Base-by-base conservation (phyloP, 164 flowering plant species). In the Chimonanthus praecox region DNA sequence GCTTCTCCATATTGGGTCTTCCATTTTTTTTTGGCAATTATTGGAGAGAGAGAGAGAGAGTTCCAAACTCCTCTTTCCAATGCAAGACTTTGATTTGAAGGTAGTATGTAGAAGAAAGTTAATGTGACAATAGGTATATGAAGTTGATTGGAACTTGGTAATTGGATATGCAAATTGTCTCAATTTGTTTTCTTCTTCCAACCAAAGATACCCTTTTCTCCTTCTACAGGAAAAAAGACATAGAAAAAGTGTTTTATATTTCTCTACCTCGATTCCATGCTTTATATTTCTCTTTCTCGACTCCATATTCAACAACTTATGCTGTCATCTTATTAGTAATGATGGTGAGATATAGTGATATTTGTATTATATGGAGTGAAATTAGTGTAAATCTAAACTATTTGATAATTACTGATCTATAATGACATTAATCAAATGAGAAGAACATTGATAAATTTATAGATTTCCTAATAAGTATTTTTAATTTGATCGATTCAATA, bases 141-240 rank as follows among this genome's bases (percentile, higher is more conserved):
- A 10, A 66, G 45, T 66, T 66, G 15, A 66, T 45, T 66, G 48
- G 48, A 66, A 45, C 47, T 9, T 11, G 68, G 15, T 8, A 45
- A 13, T 15, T 66, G 45, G 11, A 66, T 7, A 45, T 13, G 10
- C 47, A 66, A 66, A 68, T 68, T 47, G 70, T 47, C 54, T 8
- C 47, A 47, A 47, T 33, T n/a, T 48, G 4, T 33, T 4, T 72
- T 69, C 75, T 50, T 48, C 69, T 69, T 72, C 61, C 75, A 49
- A 16, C 15, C 75, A 49, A 50, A 65, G 49, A 49, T 21, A 54
- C 16, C 63, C 48, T 72, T 49, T 33, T 10, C 10, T 7, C 13
- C 47, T 71, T 10, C 3, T 3, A 2, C 16, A 72, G 11, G 3
- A 65, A 43, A 72, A 33, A 20, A 20, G 21, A 21, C n/a, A 20